Percentiles rank a stretch among this genome's conserved stretches.
These are phyloP conservation scores for Beta vulgaris DNA, from an alignment of 148 eudicot species.

Conservation along the genomic window DNA sequence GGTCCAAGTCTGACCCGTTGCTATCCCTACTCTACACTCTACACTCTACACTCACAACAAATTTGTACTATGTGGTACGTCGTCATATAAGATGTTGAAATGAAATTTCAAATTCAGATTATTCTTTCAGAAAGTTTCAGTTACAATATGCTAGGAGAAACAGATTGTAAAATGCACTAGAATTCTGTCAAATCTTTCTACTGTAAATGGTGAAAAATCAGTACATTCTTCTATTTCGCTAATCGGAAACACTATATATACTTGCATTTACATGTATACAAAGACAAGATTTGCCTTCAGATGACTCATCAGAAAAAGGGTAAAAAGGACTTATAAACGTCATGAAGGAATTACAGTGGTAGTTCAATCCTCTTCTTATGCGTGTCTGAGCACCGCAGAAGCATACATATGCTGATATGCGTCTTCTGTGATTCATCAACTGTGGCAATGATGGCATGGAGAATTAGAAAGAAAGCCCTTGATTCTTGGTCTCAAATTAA, in stretches of 20 bases:
- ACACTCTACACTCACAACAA: too few species aligned
- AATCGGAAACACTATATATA: neutral
- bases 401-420: too few species aligned
- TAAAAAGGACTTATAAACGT: neutral
- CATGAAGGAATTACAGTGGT: neutral
- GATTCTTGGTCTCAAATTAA: conserved; percentile 1
- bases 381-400: neutral
- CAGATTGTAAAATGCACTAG: neutral
- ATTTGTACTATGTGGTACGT: too few species aligned
- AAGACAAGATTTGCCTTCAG: neutral
- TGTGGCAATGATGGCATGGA: neutral
- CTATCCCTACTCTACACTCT: too few species aligned
- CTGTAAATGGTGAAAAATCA: neutral
- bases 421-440: neutral
- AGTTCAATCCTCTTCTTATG: neutral
- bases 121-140: neutral
- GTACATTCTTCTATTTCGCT: neutral
- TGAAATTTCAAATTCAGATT: neutral
- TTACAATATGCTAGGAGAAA: neutral
- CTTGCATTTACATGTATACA: neutral
- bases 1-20: too few species aligned
- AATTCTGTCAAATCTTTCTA: neutral
- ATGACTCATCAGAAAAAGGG: neutral
- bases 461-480: neutral
- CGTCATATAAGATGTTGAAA: neutral